Evolutionary conservation across 202 grass and related monocot genomes (phyloP).

Genomic region (Setaria viridis): DNA sequence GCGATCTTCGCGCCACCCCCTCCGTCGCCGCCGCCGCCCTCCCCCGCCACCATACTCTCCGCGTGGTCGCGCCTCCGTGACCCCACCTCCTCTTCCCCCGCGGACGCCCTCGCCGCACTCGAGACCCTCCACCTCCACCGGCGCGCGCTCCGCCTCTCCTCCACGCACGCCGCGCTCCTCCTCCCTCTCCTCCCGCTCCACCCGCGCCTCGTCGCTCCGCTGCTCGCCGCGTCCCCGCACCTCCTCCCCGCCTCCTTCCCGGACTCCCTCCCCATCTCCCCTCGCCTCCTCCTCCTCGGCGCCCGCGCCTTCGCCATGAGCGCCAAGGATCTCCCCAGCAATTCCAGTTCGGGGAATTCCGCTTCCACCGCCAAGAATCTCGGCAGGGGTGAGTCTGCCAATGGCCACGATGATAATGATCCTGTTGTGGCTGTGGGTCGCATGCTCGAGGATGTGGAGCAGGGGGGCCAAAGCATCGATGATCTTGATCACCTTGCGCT

Average conservation of each 20-base stretch:
- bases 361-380: constrained; percentile 9
- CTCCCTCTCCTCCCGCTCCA: constrained; percentile 47
- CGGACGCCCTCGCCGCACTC: constrained; percentile 50
- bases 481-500: constrained; percentile 58
- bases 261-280: constrained; percentile 33
- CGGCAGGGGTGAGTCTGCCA: background rate
- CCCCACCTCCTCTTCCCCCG: constrained; percentile 26
- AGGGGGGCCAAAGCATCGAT: background rate
- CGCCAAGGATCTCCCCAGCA: constrained; percentile 1
- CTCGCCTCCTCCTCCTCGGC: constrained; percentile 63
- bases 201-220: constrained; percentile 45
- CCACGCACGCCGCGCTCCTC: constrained; percentile 51
- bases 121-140: constrained; percentile 50
- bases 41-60: constrained; percentile 57
- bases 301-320: constrained; percentile 39
- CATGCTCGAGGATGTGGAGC: constrained; percentile 43
- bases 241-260: constrained; percentile 46
- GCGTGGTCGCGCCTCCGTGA: constrained; percentile 56
- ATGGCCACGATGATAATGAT: constrained; percentile 7
- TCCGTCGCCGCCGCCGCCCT: background rate
- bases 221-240: constrained; percentile 54
- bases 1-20: constrained; percentile 37
- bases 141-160: constrained; percentile 50
- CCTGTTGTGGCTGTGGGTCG: constrained; percentile 11
- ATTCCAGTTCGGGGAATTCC: constrained; percentile 16